Base-by-base conservation (phyloP, 208 protist genomes). In the Leishmania braziliensis region DNA sequence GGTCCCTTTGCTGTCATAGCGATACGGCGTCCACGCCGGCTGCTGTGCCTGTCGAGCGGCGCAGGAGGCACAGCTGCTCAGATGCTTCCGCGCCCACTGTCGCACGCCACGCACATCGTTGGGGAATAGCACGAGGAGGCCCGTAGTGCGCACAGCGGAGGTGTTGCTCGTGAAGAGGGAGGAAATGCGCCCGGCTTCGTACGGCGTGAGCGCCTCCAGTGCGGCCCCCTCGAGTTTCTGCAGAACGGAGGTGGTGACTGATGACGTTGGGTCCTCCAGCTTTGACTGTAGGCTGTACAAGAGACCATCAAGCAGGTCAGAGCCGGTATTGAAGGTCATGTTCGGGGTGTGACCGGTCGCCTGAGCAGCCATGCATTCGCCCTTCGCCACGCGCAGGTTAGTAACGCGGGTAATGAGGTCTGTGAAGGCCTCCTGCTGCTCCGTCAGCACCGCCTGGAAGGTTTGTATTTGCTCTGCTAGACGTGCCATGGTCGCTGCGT, bases 401-500 rank as follows among this genome's bases (percentile, higher is more conserved):
- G 88, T 90, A 20, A 95, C 89, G 23, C 91, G 84, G n/a, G 85
- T 88, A 65, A 95, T 84, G 69, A 95, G 84, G 23, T 90, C 85
- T 48, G 81, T 86, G 66, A 93, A 91, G 16, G 63, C 72, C 63
- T 83, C 79, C 73, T 89, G 70, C 62, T 90, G 82, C 9, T 95
- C 91, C 5, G 66, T 78, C 26, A 94, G 83, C 29, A 90, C 51
- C 5, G 82, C 51, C 43, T 83, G 58, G 9, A 95, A 77, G 16
- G 73, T 81, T n/a, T 75, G 78, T 5, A 65, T 77, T 69, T 91
- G 71, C 33, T 86, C 71, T 3, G n/a, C 51, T n/a, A 93, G 75
- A 33, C 39, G 46, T 12, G 80, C 79, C 86, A 95, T 88, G 51
- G 54, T 68, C 53, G 84, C 79, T 36, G 75, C 79, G 69, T 92